Evolutionary conservation across 805 yeast genomes (phyloP).

Genomic region (Candida ortonii): DNA sequence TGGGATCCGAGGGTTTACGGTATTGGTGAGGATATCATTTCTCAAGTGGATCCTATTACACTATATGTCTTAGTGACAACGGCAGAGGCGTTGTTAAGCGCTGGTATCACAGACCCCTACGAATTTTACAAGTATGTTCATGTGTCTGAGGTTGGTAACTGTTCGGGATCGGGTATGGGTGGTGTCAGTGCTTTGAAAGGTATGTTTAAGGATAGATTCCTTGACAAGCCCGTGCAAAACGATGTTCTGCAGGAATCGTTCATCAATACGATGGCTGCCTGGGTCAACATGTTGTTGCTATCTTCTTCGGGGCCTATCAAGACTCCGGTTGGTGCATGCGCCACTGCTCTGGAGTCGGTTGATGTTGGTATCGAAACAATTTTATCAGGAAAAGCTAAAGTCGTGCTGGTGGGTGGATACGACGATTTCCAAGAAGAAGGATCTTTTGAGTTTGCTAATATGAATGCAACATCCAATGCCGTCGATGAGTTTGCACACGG

Average conservation of each 20-base stretch:
- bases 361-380: constrained; percentile 96
- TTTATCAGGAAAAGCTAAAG: constrained; percentile 89
- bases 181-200: constrained; percentile 97
- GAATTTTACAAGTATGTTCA: constrained; percentile 98
- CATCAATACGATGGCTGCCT: constrained; percentile 98
- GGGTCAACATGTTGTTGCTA: constrained; percentile 97
- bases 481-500: constrained; percentile 88
- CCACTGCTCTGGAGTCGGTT: constrained; percentile 96
- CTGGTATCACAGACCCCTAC: constrained; percentile 98
- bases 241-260: constrained; percentile 97
- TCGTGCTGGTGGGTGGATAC: constrained; percentile 97
- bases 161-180: constrained; percentile 99
- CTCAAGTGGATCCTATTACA: constrained; percentile 96
- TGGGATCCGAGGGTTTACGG: constrained; percentile 97
- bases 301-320: constrained; percentile 98
- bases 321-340: constrained; percentile 99
- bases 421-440: constrained; percentile 99
- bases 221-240: constrained; percentile 92
- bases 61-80: constrained; percentile 90
- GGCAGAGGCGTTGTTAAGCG: constrained; percentile 86
- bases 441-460: constrained; percentile 94
- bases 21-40: constrained; percentile 85
- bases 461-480: constrained; percentile 97
- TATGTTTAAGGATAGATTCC: constrained; percentile 94
- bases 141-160: constrained; percentile 97